A percentile compares a stretch with the other conserved stretches of the same genome.
Conservation (phyloP, 2,329 filamentous ascomycete genomes). For the Rhytidhysteron rufulum region DNA sequence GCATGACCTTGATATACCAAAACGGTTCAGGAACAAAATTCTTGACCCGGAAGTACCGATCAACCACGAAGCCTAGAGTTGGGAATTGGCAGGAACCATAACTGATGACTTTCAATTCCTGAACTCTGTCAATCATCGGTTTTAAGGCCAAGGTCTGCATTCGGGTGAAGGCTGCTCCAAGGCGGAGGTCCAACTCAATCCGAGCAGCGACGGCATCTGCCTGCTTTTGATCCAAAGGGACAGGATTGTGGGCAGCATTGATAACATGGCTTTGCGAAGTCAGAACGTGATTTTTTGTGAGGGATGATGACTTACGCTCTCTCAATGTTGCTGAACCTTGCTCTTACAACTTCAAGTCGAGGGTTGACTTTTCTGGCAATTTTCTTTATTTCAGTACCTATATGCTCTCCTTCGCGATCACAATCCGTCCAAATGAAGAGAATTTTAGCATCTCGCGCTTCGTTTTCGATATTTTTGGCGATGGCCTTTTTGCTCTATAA, state of each 20-base stretch:
- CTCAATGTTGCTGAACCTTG: slow-evolving; percentile 94
- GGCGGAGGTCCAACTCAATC: slow-evolving; percentile 86
- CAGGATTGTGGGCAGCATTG: slow-evolving; percentile 71
- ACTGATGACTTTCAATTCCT: slow-evolving; percentile 63
- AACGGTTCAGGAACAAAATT: slow-evolving; percentile 92
- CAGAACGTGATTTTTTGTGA: background rate
- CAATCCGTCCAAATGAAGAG: slow-evolving; percentile 99
- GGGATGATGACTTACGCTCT: slow-evolving; percentile 59
- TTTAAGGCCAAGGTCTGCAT: slow-evolving; percentile 79
- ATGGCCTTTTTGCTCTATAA: slow-evolving; percentile 71
- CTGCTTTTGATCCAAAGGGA: slow-evolving; percentile 77
- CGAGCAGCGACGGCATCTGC: slow-evolving; percentile 83
- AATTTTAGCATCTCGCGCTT: slow-evolving; percentile 68
- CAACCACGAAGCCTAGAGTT: slow-evolving; percentile 93
- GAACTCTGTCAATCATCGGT: slow-evolving; percentile 63
- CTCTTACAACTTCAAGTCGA: slow-evolving; percentile 74
- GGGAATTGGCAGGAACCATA: slow-evolving; percentile 98
- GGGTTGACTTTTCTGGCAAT: slow-evolving; percentile 73
- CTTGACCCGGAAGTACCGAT: slow-evolving; percentile 88
- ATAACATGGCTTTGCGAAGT: slow-evolving; percentile 69
- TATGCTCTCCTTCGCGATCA: slow-evolving; percentile 95
- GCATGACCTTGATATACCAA: slow-evolving; percentile 85
- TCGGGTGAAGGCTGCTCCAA: slow-evolving; percentile 88
- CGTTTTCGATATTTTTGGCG: slow-evolving; percentile 76
- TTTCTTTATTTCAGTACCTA: slow-evolving; percentile 83